Evolutionary conservation across 2,329 filamentous ascomycete genomes (phyloP), one percentile per base, ranked within the genome.

Genomic region (Aspergillus pseudoterreus): DNA sequence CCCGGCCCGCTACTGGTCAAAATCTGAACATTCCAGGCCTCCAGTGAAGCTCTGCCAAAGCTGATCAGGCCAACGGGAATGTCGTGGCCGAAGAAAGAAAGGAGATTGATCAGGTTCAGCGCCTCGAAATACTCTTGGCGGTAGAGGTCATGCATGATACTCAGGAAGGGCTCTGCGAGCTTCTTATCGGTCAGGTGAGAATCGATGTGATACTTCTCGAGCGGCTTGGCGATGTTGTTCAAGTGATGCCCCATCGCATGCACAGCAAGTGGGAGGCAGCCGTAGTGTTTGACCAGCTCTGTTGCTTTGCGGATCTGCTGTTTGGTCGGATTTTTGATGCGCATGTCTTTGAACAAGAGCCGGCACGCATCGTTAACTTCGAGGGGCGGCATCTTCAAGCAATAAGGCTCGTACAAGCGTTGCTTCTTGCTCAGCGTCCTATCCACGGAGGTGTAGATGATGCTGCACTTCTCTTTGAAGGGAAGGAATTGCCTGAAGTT

Each of bases 361-460:
- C 78, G 75, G 53, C 81, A 79, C 0, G 83, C 85, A 53, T 87
- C 81, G 44, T 78, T 68, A 1, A 78, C 74, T 1, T 76, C 75
- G 6, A 88, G 70, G 1, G 78, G 68, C 17, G 77, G 78, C 4
- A 88, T 73, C 43, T 76, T 76, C 45, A 88, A 77, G 75, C 73
- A 66, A 75, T 78, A 55, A 71, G 85, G 69, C 77, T 86, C 75
- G 78, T 82, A 70, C 74, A 87, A 52, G 71, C 79, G 66, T 76
- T 80, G 64, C 75, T 81, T 65, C 77, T 82, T 71, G 44, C 71
- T 67, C 43, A 78, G 57, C n/a, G 81, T 81, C 36, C 76, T 76
- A 57, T 87, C 83, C 0, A 86, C 81, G 0, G 84, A 87, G 0
- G 85, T 88, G 59, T 85, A 86, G 22, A 89, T 85, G 44, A 88